phyloP scores from a whole-genome alignment of 2,329 filamentous ascomycete species.

The Periconia macrospinosa region DNA sequence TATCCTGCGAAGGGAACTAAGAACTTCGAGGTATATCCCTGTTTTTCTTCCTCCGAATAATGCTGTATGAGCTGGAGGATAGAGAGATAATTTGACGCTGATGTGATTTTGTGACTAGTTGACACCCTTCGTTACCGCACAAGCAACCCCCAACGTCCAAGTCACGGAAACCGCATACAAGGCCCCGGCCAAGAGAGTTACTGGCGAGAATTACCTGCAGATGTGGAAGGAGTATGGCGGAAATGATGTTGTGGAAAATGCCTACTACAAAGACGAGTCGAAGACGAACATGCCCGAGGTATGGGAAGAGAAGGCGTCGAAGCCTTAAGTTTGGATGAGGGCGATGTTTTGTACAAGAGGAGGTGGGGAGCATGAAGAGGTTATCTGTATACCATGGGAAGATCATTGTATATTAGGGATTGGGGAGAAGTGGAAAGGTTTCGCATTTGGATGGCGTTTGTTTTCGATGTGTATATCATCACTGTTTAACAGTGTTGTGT shows the following conservation, averaged over 20 bases:
- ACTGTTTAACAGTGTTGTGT: neutral
- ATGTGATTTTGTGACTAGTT: conserved; percentile 56
- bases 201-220: conserved; percentile 36
- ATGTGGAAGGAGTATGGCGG: conserved; percentile 38
- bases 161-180: conserved; percentile 5
- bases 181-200: conserved; percentile 22
- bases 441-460: conserved; percentile 7
- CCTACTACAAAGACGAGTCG: neutral
- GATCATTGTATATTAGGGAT: neutral
- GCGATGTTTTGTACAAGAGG: neutral
- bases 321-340: neutral
- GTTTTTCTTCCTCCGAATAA: conserved; percentile 5
- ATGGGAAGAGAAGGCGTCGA: conserved; percentile 25
- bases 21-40: conserved; percentile 38
- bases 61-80: neutral
- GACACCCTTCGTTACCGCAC: conserved; percentile 74
- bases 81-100: neutral
- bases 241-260: conserved; percentile 23
- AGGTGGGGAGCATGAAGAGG: neutral
- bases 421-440: neutral
- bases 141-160: conserved; percentile 50
- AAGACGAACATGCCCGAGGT: conserved; percentile 25
- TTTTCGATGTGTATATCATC: neutral
- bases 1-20: conserved; percentile 69
- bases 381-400: neutral